Evolutionary conservation across 805 yeast genomes (phyloP).

Genomic region (Barnettozyma vustinii): DNA sequence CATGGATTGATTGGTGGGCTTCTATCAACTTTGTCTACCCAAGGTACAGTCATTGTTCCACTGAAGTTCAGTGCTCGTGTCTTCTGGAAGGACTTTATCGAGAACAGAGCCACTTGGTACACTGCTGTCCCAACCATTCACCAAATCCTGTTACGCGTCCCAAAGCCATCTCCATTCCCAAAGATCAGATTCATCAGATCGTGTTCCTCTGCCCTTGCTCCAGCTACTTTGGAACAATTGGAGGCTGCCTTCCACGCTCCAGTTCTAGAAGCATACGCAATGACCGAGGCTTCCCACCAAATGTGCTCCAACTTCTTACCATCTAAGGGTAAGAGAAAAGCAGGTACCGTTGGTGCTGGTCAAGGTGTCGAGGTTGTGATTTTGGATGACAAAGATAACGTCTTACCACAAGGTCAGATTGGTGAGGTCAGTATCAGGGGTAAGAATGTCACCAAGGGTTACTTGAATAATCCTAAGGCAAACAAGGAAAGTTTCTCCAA

Average conservation of each 20-base stretch:
- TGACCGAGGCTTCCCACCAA: conserved; percentile 81
- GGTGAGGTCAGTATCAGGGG: conserved; percentile 74
- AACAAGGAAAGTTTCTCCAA: conserved; percentile 58
- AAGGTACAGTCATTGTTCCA: conserved; percentile 62
- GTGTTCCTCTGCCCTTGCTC: conserved; percentile 68
- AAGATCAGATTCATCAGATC: conserved; percentile 62
- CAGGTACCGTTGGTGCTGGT: conserved; percentile 72
- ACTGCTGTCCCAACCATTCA: conserved; percentile 78
- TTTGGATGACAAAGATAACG: conserved; percentile 43
- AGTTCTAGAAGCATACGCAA: conserved; percentile 72
- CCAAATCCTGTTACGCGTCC: conserved; percentile 51
- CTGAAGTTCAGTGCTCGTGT: conserved; percentile 50
- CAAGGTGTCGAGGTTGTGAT: conserved; percentile 62
- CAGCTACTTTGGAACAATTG: conserved; percentile 51
- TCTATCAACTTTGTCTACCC: conserved; percentile 52
- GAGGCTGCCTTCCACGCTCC: conserved; percentile 59
- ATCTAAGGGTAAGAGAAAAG: conserved; percentile 56
- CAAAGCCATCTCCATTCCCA: conserved; percentile 46
- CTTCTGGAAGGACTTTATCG: conserved; percentile 56
- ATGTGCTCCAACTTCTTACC: conserved; percentile 70
- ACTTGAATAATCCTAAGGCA: conserved; percentile 67
- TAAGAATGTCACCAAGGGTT: conserved; percentile 64
- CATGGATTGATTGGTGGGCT: conserved; percentile 69
- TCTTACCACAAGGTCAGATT: conserved; percentile 42
- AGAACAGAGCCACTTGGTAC: conserved; percentile 57